These are phyloP conservation scores for Xylariaceae sp. DNA, from an alignment of 2,329 filamentous ascomycete genomes.

Conservation along the genomic window DNA sequence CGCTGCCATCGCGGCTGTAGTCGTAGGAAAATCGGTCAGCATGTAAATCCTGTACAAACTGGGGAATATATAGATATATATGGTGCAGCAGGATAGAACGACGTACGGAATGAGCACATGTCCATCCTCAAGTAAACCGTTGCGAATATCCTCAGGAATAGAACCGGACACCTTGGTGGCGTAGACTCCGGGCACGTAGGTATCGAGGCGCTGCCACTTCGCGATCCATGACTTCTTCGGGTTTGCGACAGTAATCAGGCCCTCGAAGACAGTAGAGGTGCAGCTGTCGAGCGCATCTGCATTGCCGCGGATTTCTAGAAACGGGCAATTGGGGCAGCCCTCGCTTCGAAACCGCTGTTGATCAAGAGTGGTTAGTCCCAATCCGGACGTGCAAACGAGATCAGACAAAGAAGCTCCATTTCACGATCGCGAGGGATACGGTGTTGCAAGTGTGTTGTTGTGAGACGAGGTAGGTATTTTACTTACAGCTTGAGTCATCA, in stretches of 20 bases:
- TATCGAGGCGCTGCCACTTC: constrained; percentile 92
- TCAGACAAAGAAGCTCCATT: not conserved
- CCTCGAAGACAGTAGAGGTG: constrained; percentile 96
- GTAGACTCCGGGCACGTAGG: constrained; percentile 88
- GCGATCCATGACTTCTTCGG: constrained; percentile 91
- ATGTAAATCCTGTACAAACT: not conserved
- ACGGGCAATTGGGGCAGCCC: constrained; percentile 96
- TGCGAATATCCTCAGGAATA: constrained; percentile 69
- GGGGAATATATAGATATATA: constrained; percentile 43
- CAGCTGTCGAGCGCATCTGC: constrained; percentile 86
- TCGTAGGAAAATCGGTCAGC: constrained; percentile 4
- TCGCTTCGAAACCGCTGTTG: constrained; percentile 79
- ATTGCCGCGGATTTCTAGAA: constrained; percentile 82
- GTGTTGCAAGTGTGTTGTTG: not conserved
- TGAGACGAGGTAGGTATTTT: constrained; percentile 24
- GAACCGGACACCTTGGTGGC: constrained; percentile 93
- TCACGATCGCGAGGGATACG: not conserved
- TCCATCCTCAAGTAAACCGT: constrained; percentile 67
- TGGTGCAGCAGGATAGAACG: constrained; percentile 46
- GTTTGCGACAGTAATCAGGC: constrained; percentile 83
- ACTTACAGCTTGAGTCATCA: constrained; percentile 78
- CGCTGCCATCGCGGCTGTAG: constrained; percentile 30
- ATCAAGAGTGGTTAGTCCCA: not conserved
- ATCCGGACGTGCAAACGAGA: not conserved
- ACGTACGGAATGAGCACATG: constrained; percentile 71